These are phyloP conservation scores for Globisporangium recalcitrans DNA, from an alignment of 352 stramenopile genomes.

Conservation along the genomic window DNA sequence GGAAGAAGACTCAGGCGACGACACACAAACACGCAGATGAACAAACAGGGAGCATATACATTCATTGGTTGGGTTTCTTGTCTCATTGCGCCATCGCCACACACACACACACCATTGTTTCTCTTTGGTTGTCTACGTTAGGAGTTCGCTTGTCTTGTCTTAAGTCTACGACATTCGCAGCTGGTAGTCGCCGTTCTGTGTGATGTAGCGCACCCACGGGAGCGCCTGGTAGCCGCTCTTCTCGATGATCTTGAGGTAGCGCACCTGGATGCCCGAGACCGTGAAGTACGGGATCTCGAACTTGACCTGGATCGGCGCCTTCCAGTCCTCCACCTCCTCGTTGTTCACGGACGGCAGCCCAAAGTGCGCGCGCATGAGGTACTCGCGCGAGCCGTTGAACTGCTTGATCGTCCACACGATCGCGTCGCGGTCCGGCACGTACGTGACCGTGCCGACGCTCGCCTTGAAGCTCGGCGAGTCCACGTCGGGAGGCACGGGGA, in stretches of 20 bases:
- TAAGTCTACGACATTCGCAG: conserved; percentile 97
- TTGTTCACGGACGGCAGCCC: conserved; percentile 95
- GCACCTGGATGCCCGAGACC: conserved; percentile 97
- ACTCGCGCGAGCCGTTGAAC: conserved; percentile 97
- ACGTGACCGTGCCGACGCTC: conserved; percentile 96
- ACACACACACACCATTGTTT: background rate
- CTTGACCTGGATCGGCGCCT: conserved; percentile 92
- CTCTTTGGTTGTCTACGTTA: conserved; percentile 5
- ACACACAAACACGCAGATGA: background rate
- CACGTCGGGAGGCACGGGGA: conserved; percentile 98
- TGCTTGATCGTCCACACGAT: conserved; percentile 99
- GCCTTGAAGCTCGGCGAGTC: conserved; percentile 99
- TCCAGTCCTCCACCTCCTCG: conserved; percentile 83
- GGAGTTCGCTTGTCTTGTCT: background rate
- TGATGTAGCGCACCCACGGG: conserved; percentile 99
- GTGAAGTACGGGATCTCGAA: conserved; percentile 97
- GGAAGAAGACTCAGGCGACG: background rate
- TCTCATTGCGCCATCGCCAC: background rate
- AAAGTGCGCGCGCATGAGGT: conserved; percentile 99
- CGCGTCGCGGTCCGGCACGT: conserved; percentile 97
- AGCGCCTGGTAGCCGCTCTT: conserved; percentile 99
- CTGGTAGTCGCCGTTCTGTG: conserved; percentile 99
- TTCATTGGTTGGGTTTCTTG: conserved; percentile 7
- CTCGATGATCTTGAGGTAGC: conserved; percentile 99
- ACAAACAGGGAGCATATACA: conserved; percentile 13